These are phyloP conservation scores for Naegleria fowleri DNA, from an alignment of 208 protist genomes.

Conservation along the genomic window DNA sequence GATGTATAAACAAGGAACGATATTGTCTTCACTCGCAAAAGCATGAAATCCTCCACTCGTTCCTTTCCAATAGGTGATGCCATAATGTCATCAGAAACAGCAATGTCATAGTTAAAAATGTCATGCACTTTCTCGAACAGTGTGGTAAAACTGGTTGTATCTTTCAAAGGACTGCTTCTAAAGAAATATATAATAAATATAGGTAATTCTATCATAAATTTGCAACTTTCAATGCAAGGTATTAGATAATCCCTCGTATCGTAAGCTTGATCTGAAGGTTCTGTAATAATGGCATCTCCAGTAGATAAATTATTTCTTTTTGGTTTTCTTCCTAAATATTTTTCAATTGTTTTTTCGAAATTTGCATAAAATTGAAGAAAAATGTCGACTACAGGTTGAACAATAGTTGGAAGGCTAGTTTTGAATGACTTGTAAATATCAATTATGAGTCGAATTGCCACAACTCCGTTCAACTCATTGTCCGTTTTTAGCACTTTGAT, in stretches of 20 bases:
- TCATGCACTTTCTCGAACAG: neutral
- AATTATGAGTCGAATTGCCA: constrained; percentile 21
- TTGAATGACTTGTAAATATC: constrained; percentile 23
- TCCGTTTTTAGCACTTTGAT: neutral
- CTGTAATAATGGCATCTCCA: neutral
- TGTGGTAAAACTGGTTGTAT: neutral
- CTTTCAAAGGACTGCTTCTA: neutral
- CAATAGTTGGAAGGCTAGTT: neutral
- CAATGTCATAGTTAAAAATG: neutral
- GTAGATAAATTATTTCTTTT: neutral
- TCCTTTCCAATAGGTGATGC: neutral
- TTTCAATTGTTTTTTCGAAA: neutral
- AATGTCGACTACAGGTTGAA: constrained; percentile 14
- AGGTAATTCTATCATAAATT: neutral
- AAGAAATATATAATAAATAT: constrained; percentile 14
- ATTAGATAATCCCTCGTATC: neutral
- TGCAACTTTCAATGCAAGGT: neutral
- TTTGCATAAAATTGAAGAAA: neutral
- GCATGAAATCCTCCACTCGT: constrained; percentile 11
- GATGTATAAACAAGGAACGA: constrained; percentile 22
- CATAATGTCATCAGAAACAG: neutral
- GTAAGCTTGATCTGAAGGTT: neutral
- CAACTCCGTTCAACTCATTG: constrained; percentile 5
- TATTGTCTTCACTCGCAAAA: neutral
- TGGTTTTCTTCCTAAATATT: neutral